Evolutionary conservation across 768 basidiomycete genomes (phyloP).

Genomic region (Suillus weaverae): DNA sequence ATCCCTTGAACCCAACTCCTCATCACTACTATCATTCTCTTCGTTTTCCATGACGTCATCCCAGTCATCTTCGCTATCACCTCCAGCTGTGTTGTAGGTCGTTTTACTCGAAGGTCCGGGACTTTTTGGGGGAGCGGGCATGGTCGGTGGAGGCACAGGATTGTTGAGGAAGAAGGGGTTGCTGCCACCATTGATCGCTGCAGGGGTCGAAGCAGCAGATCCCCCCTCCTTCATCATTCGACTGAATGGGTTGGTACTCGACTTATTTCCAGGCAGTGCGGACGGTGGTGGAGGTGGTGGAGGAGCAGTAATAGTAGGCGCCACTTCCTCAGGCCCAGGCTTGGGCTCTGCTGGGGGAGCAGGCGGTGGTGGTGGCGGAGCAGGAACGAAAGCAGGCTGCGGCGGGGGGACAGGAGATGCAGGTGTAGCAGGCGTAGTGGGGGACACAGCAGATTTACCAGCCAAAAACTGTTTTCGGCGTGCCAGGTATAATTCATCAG

Average conservation of each 20-base stretch:
- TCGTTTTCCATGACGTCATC: conserved; percentile 77
- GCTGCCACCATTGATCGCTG: conserved; percentile 45
- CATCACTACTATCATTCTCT: conserved; percentile 72
- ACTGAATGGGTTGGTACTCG: conserved; percentile 81
- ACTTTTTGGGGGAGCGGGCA: conserved; percentile 42
- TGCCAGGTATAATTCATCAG: conserved; percentile 42
- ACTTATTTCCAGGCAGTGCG: conserved; percentile 38
- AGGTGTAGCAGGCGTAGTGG: conserved; percentile 24
- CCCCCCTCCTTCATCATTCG: conserved; percentile 56
- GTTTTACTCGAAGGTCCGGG: conserved; percentile 55
- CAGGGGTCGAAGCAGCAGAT: conserved; percentile 29
- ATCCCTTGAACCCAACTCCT: conserved; percentile 68
- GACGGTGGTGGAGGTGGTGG: conserved; percentile 33
- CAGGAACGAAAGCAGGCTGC: conserved; percentile 33
- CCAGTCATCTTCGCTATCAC: conserved; percentile 76
- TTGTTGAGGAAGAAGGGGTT: conserved; percentile 77
- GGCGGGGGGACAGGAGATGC: conserved; percentile 40
- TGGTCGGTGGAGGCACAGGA: conserved; percentile 38
- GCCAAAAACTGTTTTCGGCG: conserved; percentile 37
- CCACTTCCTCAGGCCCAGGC: conserved; percentile 17
- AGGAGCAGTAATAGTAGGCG: conserved; percentile 36
- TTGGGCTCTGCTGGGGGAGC: conserved; percentile 16
- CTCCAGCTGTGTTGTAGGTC: conserved; percentile 62
- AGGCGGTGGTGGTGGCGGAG: conserved; percentile 33
- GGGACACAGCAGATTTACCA: conserved; percentile 36